Percentiles rank a stretch among this genome's conserved stretches.
These are phyloP conservation scores for Bombardia bombarda DNA, from an alignment of 495 filamentous ascomycete genomes.

Conservation along the genomic window DNA sequence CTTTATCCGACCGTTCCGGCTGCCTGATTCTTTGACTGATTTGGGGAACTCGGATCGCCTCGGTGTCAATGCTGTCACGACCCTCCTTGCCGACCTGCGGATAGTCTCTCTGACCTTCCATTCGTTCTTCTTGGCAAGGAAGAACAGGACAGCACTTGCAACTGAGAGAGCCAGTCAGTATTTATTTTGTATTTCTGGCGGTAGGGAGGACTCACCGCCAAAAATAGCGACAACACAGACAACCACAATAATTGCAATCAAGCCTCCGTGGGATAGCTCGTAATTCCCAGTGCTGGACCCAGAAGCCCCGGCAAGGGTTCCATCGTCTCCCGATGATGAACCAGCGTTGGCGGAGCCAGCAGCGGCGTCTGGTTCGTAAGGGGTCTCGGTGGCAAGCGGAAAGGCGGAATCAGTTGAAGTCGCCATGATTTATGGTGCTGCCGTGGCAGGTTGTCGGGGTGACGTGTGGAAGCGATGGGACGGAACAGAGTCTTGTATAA, in stretches of 20 bases:
- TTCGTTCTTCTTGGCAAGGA: conserved; percentile 48
- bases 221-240: conserved; percentile 48
- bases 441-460: neutral
- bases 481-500: neutral
- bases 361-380: too few species aligned
- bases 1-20: conserved; percentile 22
- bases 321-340: conserved; percentile 20
- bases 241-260: conserved; percentile 56
- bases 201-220: conserved; percentile 38
- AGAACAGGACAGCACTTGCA: conserved; percentile 41
- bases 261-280: conserved; percentile 47
- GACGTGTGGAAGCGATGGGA: neutral
- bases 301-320: conserved; percentile 45
- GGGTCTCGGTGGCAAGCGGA: conserved; percentile 30
- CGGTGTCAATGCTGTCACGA: conserved; percentile 46
- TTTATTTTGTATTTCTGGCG: neutral
- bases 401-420: conserved; percentile 14
- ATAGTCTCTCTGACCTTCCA: conserved; percentile 48
- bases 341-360: conserved; percentile 10
- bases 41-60: conserved; percentile 45
- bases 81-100: conserved; percentile 43
- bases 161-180: conserved; percentile 26
- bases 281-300: conserved; percentile 42
- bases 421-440: conserved; percentile 10
- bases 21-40: conserved; percentile 36